Conservation (phyloP, 176 grass and related monocot species). For the Aegilops umbellulata region DNA sequence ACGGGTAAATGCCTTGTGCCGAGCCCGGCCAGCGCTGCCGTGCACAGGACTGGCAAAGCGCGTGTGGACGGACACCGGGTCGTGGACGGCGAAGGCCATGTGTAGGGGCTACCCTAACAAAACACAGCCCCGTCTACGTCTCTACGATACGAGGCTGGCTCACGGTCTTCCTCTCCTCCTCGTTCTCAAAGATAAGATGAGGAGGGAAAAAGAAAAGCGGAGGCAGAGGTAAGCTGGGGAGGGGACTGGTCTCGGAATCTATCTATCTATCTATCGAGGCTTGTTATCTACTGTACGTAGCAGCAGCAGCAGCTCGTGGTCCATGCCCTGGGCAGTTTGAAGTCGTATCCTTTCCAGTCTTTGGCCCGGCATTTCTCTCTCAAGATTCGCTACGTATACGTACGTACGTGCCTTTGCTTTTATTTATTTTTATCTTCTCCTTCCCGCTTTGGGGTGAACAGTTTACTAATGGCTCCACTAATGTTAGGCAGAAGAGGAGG, state of each 20-base stretch:
- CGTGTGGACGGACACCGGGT: conserved; percentile 5
- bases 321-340: conserved; percentile 50
- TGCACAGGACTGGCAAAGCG: conserved; percentile 25
- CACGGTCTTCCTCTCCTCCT: not conserved
- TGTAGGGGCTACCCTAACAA: not conserved
- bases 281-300: conserved; percentile 48
- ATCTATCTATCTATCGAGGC: conserved; percentile 51
- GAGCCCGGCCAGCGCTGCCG: conserved; percentile 46
- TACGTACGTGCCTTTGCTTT: not conserved
- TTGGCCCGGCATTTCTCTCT: conserved; percentile 39
- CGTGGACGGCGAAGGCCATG: conserved; percentile 43
- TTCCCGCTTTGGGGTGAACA: conserved; percentile 37
- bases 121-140: not conserved
- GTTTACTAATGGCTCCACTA: conserved; percentile 36
- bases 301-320: conserved; percentile 34
- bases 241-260: conserved; percentile 35
- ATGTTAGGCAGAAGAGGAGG: conserved; percentile 36
- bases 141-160: not conserved
- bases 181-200: conserved; percentile 20
- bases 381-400: conserved; percentile 40
- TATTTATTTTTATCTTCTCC: not conserved
- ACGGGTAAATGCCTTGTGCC: conserved; percentile 37
- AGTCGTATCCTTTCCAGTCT: conserved; percentile 56
- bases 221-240: conserved; percentile 20
- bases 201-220: not conserved